Percentiles rank a stretch among this genome's conserved stretches.
Evolutionary conservation across 768 basidiomycete genomes (phyloP).

Genomic region (Collybiopsis confluens): DNA sequence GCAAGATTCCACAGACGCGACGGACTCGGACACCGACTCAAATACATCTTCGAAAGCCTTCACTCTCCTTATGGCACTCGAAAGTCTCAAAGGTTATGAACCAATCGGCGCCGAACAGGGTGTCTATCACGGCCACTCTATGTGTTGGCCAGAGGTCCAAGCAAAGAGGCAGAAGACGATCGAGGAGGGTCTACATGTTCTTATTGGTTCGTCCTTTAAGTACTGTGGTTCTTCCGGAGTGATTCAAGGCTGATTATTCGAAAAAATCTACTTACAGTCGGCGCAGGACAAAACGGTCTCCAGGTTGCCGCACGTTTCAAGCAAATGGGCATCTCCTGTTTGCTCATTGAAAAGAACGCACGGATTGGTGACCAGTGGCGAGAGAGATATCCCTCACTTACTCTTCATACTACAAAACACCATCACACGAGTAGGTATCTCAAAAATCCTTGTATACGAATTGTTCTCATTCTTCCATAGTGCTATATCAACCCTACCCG

Average conservation of each 20-base stretch:
- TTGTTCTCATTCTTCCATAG: slow-evolving; percentile 14
- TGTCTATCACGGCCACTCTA: slow-evolving; percentile 30
- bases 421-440: slow-evolving; percentile 15
- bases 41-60: slow-evolving; percentile 30
- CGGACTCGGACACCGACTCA: not conserved
- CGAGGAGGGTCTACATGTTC: slow-evolving; percentile 33
- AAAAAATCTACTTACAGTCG: slow-evolving; percentile 17
- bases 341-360: slow-evolving; percentile 55
- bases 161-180: slow-evolving; percentile 28
- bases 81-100: slow-evolving; percentile 31
- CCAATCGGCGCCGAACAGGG: slow-evolving; percentile 25
- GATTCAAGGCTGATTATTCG: too few species aligned
- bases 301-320: slow-evolving; percentile 42
- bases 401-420: slow-evolving; percentile 37
- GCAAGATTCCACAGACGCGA: slow-evolving; percentile 2
- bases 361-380: slow-evolving; percentile 62
- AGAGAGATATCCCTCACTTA: slow-evolving; percentile 54
- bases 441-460: not conserved
- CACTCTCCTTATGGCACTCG: slow-evolving; percentile 26
- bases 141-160: slow-evolving; percentile 30
- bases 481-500: slow-evolving; percentile 36
- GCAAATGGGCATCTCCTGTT: slow-evolving; percentile 45
- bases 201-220: slow-evolving; percentile 28
- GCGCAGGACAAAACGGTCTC: slow-evolving; percentile 32
- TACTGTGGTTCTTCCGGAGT: not conserved